A percentile compares a stretch with the other conserved stretches of the same genome.
phyloP scores from a whole-genome alignment of 2,329 filamentous ascomycete species.

The Lizonia empirigonia region DNA sequence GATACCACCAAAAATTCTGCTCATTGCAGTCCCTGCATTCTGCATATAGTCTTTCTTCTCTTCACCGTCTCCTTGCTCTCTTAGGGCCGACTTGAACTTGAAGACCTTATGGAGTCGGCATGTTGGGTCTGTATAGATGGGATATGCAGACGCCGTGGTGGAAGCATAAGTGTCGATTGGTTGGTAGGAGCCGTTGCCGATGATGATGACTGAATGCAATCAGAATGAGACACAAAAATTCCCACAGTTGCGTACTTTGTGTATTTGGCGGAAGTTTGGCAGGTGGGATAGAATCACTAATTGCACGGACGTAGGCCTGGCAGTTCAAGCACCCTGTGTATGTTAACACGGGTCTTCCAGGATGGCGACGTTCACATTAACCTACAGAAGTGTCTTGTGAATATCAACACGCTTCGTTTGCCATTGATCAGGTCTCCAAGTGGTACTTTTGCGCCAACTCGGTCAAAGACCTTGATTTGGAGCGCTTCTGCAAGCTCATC shows the following conservation, averaged over 20 bases:
- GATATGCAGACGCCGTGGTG: constrained; percentile 25
- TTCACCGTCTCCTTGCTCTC: constrained; percentile 18
- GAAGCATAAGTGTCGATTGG: constrained; percentile 29
- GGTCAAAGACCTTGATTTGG: constrained; percentile 26
- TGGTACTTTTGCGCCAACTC: constrained; percentile 15
- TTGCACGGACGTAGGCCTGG: constrained; percentile 28
- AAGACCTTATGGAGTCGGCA: constrained; percentile 25
- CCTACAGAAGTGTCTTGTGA: constrained; percentile 32
- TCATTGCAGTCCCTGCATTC: constrained; percentile 21
- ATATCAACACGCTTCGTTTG: constrained; percentile 25
- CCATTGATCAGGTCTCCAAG: constrained; percentile 25
- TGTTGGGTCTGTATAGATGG: constrained; percentile 33
- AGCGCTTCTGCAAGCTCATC: constrained; percentile 22
- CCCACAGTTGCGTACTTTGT: constrained; percentile 18
- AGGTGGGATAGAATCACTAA: constrained; percentile 28
- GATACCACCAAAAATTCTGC: constrained; percentile 24
- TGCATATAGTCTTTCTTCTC: constrained; percentile 32
- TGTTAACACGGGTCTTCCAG: background rate
- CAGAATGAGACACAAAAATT: background rate
- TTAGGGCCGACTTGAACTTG: constrained; percentile 28
- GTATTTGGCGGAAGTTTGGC: constrained; percentile 24
- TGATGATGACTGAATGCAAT: constrained; percentile 21
- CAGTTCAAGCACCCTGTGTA: constrained; percentile 33
- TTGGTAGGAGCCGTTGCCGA: constrained; percentile 33
- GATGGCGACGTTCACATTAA: no score